Conservation (phyloP, 2,329 filamentous ascomycete genomes). For the Graphiopsis chlorocephala region DNA sequence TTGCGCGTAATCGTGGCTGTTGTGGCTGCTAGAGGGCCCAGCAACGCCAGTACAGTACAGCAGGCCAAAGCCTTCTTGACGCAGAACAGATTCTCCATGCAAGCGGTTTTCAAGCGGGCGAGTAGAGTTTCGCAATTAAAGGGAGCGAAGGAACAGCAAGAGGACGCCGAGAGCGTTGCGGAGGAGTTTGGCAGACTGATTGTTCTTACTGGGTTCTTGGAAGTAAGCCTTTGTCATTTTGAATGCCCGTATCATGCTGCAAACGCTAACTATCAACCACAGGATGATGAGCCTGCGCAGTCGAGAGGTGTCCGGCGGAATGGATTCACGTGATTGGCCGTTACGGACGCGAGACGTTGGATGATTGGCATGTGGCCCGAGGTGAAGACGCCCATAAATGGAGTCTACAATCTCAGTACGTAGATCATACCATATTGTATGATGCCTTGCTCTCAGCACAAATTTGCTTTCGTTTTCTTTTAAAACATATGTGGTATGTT, state of each 20-base stretch:
- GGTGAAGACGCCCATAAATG: not conserved
- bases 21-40: constrained; percentile 74
- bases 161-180: constrained; percentile 67
- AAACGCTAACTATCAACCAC: constrained; percentile 3
- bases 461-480: not conserved
- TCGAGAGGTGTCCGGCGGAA: constrained; percentile 14
- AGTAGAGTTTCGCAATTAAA: constrained; percentile 65
- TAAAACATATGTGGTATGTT: not conserved
- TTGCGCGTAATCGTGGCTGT: constrained; percentile 79
- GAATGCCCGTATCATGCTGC: not conserved
- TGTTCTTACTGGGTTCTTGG: constrained; percentile 76
- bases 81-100: constrained; percentile 78
- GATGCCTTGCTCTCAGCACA: not conserved
- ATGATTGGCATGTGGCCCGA: not conserved
- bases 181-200: constrained; percentile 84
- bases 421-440: not conserved
- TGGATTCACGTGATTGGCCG: constrained; percentile 20
- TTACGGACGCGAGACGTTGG: not conserved
- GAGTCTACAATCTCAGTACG: not conserved
- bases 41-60: constrained; percentile 69
- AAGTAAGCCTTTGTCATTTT: constrained; percentile 66
- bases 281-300: constrained; percentile 22
- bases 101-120: constrained; percentile 85
- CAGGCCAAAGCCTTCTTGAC: constrained; percentile 77
- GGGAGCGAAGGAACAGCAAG: constrained; percentile 39